Base-by-base conservation (phyloP, 2,329 filamentous ascomycete species). In the Colletotrichum scovillei region DNA sequence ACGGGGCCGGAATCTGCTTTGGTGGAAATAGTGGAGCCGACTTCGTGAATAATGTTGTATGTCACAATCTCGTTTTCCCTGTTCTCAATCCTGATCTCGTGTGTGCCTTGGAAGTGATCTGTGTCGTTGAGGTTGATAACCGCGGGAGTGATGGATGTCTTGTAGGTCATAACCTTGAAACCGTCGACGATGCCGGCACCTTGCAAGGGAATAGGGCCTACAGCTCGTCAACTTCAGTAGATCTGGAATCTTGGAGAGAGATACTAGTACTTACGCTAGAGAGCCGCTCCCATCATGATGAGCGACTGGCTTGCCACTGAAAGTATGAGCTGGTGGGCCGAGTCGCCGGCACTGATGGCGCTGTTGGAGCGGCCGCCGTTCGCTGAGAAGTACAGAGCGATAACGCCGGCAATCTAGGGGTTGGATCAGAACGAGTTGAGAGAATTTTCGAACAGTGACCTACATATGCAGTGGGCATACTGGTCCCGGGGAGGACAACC, bases 61-160 rank as follows among this genome's bases (percentile, higher is more conserved):
- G 86, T 87, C 59, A 90, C 79, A 0, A 83, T 78, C 38, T 83
- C 81, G 14, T 80, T 79, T 56, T 86, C 87, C 4, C 83, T 82
- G 82, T 92, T 92, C 76, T 80, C 84, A 74, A 92, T 83, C 38
- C 82, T 86, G 77, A 92, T 90, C 74, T 86, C 85, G 64, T 86
- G 82, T 1, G 80, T 82, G 12, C 82, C 79, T 38, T 80, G 78
- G 73, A 90, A 87, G 82, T 92, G 78, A 74, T 88, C 87, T 0
- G 89, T 91, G 78, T 92, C 91, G 78, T 92, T 92, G 80, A 92
- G 91, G 6, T 88, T 86, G 22, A 93, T 80, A 78, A 86, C 88
- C 8, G 88, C 88, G 4, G 85, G 86, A 74, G 78, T 78, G 52
- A 85, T 74, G 28, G 78, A 71, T 6, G 80, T 82, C 5, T 75